Evolutionary conservation across 495 filamentous ascomycete species (phyloP).

Genomic region (Parachaetomium inaequale): DNA sequence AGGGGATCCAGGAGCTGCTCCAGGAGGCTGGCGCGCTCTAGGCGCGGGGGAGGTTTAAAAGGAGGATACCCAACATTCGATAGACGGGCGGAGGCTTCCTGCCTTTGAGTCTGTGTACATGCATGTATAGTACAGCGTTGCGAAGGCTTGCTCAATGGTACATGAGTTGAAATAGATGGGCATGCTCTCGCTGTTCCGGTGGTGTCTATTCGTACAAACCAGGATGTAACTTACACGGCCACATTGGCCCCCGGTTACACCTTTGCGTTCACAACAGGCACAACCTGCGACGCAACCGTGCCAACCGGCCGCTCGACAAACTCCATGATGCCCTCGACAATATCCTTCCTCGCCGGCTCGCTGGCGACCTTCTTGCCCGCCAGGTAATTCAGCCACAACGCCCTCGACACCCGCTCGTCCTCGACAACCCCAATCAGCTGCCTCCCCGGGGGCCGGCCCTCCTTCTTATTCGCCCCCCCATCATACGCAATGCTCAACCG

Average conservation of each 20-base stretch:
- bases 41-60: background rate
- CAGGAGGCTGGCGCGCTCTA: conserved; percentile 39
- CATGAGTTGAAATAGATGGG: background rate
- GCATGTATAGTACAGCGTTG: background rate
- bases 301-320: conserved; percentile 88
- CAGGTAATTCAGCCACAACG: conserved; percentile 87
- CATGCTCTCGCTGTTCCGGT: background rate
- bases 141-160: background rate
- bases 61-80: conserved; percentile 9
- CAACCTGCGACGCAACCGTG: conserved; percentile 72
- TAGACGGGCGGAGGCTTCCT: background rate
- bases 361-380: conserved; percentile 84
- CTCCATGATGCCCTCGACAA: conserved; percentile 83
- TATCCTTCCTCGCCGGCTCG: conserved; percentile 70
- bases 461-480: conserved; percentile 46
- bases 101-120: background rate
- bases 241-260: background rate
- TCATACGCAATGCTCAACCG: conserved; percentile 67
- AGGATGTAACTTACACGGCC: background rate
- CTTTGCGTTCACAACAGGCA: conserved; percentile 11
- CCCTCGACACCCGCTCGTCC: conserved; percentile 75
- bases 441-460: conserved; percentile 37
- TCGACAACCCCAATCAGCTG: conserved; percentile 58
- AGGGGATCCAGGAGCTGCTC: conserved; percentile 41
- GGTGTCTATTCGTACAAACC: background rate